These are phyloP conservation scores for Cryptosporidium sp. DNA, from an alignment of 169 alveolate genomes.

Conservation along the genomic window DNA sequence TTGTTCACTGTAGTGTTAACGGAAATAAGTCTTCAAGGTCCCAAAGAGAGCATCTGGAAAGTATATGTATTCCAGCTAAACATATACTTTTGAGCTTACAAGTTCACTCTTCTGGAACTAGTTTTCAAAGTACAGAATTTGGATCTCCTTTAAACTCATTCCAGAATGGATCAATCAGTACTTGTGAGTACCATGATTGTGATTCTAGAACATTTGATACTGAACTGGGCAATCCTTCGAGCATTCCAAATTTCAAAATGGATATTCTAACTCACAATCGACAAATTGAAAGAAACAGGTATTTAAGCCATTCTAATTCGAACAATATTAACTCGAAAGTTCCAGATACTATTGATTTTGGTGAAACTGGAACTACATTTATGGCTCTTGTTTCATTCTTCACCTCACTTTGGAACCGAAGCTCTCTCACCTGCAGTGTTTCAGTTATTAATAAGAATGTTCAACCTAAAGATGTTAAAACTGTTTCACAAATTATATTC, in stretches of 20 bases:
- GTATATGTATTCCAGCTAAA: constrained; percentile 57
- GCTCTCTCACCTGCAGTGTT: constrained; percentile 64
- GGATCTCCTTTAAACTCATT: constrained; percentile 41
- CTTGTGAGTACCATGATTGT: constrained; percentile 1
- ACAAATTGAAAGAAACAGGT: neutral
- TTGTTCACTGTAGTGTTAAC: constrained; percentile 64
- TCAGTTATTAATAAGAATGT: constrained; percentile 69
- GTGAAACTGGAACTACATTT: constrained; percentile 58
- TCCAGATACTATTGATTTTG: neutral
- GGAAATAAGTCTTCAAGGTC: constrained; percentile 22
- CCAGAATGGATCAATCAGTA: constrained; percentile 13
- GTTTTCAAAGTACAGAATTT: constrained; percentile 63
- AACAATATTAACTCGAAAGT: neutral
- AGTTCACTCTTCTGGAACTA: constrained; percentile 38
- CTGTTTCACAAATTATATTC: constrained; percentile 47
- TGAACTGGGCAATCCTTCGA: neutral
- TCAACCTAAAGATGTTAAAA: constrained; percentile 59
- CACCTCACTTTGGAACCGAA: constrained; percentile 63
- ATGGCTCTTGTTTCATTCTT: constrained; percentile 72
- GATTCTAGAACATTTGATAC: neutral
- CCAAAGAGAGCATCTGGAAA: constrained; percentile 57
- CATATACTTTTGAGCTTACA: constrained; percentile 46
- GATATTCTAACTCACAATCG: neutral
- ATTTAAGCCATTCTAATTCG: neutral
- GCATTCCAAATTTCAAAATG: constrained; percentile 10